A percentile compares a stretch with the other conserved stretches of the same genome.
Evolutionary conservation across 331 rosid genomes (phyloP).

Genomic region (Dryas integrifolia): DNA sequence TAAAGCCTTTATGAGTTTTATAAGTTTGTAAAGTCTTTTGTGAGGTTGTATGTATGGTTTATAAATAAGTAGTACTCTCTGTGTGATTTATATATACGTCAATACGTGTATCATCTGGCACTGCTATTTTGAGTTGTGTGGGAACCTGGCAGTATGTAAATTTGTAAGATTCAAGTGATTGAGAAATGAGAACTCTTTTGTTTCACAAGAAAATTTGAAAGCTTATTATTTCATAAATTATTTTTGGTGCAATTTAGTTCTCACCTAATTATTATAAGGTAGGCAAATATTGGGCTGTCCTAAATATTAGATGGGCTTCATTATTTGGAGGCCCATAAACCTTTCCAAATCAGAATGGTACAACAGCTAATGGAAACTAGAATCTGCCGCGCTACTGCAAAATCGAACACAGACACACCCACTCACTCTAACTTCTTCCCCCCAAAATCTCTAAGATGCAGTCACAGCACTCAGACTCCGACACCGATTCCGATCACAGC

Average conservation of each 20-base stretch:
- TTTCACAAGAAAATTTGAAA: background rate
- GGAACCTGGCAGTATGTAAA: background rate
- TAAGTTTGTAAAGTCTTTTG: background rate
- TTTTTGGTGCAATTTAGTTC: background rate
- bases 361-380: too few species aligned
- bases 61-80: too few species aligned
- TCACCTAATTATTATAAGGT: too few species aligned
- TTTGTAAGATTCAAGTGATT: background rate
- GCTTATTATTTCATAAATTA: background rate
- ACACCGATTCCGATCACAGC: conserved; percentile 51
- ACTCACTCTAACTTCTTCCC: background rate
- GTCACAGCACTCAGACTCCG: conserved; percentile 57
- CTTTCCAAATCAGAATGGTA: background rate
- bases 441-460: conserved; percentile 34
- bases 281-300: background rate
- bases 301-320: background rate
- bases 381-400: conserved; percentile 18
- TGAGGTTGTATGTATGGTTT: background rate
- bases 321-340: background rate
- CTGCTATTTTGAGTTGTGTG: background rate
- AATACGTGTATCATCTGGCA: background rate
- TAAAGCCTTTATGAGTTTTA: background rate
- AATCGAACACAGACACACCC: background rate
- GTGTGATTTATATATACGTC: background rate
- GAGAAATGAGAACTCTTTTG: background rate